Evolutionary conservation across 2,329 filamentous ascomycete species (phyloP).

Genomic region (Verticillium nubilum): DNA sequence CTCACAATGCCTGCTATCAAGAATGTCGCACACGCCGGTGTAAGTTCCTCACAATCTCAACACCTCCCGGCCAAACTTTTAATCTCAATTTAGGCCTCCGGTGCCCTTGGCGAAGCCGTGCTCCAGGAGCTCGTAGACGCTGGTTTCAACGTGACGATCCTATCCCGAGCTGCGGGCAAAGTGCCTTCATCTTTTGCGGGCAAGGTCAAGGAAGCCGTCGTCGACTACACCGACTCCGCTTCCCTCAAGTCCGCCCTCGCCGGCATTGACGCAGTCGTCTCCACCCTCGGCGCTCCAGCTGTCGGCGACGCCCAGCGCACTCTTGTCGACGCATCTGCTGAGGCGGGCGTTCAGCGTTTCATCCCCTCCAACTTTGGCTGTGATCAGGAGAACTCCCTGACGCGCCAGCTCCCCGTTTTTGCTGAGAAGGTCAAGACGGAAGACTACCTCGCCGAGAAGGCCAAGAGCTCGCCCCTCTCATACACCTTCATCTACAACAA

Average conservation of each 20-base stretch:
- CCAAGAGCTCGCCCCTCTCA: conserved; percentile 34
- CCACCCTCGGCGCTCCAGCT: conserved; percentile 40
- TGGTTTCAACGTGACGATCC: conserved; percentile 45
- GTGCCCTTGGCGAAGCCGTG: conserved; percentile 32
- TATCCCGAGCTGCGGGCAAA: conserved; percentile 35
- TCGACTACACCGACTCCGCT: conserved; percentile 13
- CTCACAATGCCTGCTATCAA: conserved; percentile 4
- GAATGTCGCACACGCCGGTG: conserved; percentile 8
- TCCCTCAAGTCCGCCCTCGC: conserved; percentile 40
- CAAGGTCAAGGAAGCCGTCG: neutral
- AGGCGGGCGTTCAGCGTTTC: conserved; percentile 55
- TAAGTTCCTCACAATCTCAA: neutral
- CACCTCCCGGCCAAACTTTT: neutral
- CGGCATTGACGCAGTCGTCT: conserved; percentile 54
- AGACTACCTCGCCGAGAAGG: conserved; percentile 33
- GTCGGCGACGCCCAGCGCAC: conserved; percentile 11
- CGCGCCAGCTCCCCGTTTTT: conserved; percentile 43
- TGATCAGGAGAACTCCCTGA: conserved; percentile 45
- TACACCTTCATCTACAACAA: conserved; percentile 52
- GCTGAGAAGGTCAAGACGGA: conserved; percentile 38
- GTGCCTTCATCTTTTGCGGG: conserved; percentile 5
- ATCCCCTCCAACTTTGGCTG: conserved; percentile 31
- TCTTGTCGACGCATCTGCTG: conserved; percentile 47
- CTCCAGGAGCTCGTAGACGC: conserved; percentile 29
- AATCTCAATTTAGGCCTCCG: conserved; percentile 19